These are phyloP conservation scores for Lentinula lateritia DNA, from an alignment of 768 basidiomycete genomes.

Conservation along the genomic window DNA sequence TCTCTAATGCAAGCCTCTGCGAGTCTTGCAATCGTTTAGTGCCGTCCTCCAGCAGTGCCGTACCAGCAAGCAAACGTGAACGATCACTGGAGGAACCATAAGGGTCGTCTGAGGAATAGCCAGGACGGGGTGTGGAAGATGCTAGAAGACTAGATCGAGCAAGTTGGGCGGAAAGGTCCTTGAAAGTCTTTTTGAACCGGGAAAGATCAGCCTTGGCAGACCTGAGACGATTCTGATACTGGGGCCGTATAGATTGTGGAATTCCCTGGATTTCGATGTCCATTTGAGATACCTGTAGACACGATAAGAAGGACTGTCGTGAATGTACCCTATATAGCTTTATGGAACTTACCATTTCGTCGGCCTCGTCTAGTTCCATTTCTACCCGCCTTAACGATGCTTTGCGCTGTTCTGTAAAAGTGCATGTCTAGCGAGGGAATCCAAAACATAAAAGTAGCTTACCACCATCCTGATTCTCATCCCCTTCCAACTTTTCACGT, in stretches of 20 bases:
- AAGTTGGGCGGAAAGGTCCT: constrained; percentile 63
- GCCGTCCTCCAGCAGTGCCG: constrained; percentile 77
- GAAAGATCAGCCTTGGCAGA: constrained; percentile 70
- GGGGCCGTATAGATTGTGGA: constrained; percentile 74
- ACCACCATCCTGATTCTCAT: constrained; percentile 69
- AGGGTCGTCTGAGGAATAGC: constrained; percentile 70
- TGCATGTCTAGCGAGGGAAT: background rate
- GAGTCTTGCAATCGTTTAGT: constrained; percentile 81
- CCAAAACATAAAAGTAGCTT: constrained; percentile 18
- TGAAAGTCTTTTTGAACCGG: constrained; percentile 75
- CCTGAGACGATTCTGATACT: constrained; percentile 72
- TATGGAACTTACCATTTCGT: constrained; percentile 74
- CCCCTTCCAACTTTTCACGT: constrained; percentile 69
- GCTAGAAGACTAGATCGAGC: constrained; percentile 78
- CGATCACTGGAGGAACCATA: constrained; percentile 69
- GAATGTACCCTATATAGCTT: background rate
- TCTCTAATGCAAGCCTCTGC: constrained; percentile 90
- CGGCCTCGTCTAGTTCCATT: constrained; percentile 96
- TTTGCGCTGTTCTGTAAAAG: constrained; percentile 67
- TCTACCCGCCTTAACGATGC: constrained; percentile 77
- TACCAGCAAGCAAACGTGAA: constrained; percentile 74
- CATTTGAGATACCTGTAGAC: constrained; percentile 89
- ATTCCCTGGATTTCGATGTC: constrained; percentile 97
- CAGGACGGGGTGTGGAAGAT: constrained; percentile 30
- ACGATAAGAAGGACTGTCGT: constrained; percentile 1